phyloP scores from a whole-genome alignment of 164 flowering plant species.

The Nelumbo lutea region DNA sequence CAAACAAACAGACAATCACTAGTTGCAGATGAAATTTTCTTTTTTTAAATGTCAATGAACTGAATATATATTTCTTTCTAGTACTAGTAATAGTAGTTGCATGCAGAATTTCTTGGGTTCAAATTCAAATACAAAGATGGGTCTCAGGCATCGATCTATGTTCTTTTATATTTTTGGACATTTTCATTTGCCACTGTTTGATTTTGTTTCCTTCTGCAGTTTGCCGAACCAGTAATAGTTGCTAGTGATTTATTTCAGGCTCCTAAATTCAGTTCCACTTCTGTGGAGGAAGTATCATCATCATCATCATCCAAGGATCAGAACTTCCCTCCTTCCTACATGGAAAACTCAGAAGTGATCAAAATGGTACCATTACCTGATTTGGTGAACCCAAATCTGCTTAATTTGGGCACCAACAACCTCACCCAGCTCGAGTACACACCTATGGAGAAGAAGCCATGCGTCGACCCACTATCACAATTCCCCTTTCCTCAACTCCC shows the following conservation, averaged over 20 bases:
- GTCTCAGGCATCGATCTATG: no score
- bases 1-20: background rate
- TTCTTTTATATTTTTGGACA: no score
- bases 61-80: no score
- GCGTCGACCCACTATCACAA: slow-evolving; percentile 8
- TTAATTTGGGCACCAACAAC: slow-evolving; percentile 12
- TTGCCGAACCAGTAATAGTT: no score
- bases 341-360: slow-evolving; percentile 24
- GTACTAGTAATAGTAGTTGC: no score
- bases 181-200: no score
- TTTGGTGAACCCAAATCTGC: slow-evolving; percentile 21
- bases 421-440: slow-evolving; percentile 8
- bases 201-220: no score
- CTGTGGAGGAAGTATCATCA: slow-evolving; percentile 33
- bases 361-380: slow-evolving; percentile 39
- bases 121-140: no score
- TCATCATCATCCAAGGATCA: slow-evolving; percentile 24
- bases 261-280: slow-evolving; percentile 22
- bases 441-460: slow-evolving; percentile 11
- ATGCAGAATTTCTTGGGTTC: no score
- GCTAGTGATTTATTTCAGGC: slow-evolving; percentile 25
- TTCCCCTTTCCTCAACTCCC: slow-evolving; percentile 18
- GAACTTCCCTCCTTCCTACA: slow-evolving; percentile 22
- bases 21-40: background rate
- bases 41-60: no score